phyloP scores from a whole-genome alignment of 352 stramenopile genomes.

The Lagenidium giganteum region DNA sequence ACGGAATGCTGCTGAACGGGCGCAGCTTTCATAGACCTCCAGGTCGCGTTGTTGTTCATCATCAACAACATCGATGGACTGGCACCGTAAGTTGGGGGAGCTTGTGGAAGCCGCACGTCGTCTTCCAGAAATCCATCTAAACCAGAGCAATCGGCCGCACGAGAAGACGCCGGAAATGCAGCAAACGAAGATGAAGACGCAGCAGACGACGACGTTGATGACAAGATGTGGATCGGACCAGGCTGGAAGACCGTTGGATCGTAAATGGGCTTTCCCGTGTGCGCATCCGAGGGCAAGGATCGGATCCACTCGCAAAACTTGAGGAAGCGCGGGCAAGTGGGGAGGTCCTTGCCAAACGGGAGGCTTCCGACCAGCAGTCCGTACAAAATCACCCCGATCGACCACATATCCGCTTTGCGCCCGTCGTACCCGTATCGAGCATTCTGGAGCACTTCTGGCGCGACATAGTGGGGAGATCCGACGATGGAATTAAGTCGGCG shows the following conservation, averaged over 20 bases:
- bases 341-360: constrained; percentile 94
- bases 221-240: constrained; percentile 1
- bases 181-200: too few species aligned
- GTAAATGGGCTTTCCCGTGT: constrained; percentile 64
- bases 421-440: constrained; percentile 88
- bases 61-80: background rate
- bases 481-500: constrained; percentile 93
- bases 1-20: too few species aligned
- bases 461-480: constrained; percentile 96
- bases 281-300: constrained; percentile 47
- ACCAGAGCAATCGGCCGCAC: too few species aligned
- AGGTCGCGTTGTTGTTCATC: background rate
- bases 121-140: too few species aligned
- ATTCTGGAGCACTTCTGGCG: constrained; percentile 93
- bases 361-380: constrained; percentile 90
- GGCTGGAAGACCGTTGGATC: constrained; percentile 45
- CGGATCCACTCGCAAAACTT: constrained; percentile 93
- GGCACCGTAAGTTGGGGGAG: background rate
- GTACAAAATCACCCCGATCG: constrained; percentile 91
- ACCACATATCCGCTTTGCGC: constrained; percentile 92
- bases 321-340: constrained; percentile 91
- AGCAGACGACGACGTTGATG: background rate
- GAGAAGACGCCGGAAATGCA: too few species aligned
- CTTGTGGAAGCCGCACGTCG: too few species aligned
- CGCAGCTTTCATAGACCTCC: too few species aligned